Conservation (phyloP, 768 basidiomycete genomes). For the Baorangia bicolor region DNA sequence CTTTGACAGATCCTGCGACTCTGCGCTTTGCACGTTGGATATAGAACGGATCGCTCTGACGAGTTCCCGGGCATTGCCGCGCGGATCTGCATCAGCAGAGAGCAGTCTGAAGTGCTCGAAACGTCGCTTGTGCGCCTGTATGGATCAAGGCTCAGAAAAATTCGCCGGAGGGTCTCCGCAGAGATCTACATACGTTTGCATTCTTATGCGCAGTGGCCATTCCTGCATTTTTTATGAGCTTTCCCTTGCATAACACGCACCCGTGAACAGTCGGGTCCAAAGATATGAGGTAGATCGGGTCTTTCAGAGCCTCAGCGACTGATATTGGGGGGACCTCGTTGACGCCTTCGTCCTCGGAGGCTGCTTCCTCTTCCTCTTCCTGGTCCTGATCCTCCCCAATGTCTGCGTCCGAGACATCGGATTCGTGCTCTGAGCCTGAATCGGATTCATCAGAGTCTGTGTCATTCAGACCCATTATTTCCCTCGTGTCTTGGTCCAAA, state of each 20-base stretch:
- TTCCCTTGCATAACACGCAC: constrained; percentile 72
- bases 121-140: constrained; percentile 64
- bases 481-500: constrained; percentile 61
- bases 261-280: constrained; percentile 52
- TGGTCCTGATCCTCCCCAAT: constrained; percentile 24
- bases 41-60: constrained; percentile 23
- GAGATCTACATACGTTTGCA: constrained; percentile 56
- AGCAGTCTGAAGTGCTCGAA: constrained; percentile 48
- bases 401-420: constrained; percentile 23
- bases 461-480: constrained; percentile 64
- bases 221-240: constrained; percentile 57
- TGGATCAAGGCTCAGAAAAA: neutral
- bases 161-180: neutral
- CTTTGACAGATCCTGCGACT: constrained; percentile 44
- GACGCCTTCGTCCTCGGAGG: constrained; percentile 23
- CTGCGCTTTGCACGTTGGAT: neutral
- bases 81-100: constrained; percentile 39
- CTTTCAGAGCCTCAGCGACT: constrained; percentile 56
- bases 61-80: constrained; percentile 48
- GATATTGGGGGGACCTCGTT: constrained; percentile 46
- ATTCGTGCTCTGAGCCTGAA: constrained; percentile 43
- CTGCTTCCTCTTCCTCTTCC: constrained; percentile 25
- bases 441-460: constrained; percentile 73
- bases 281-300: constrained; percentile 63
- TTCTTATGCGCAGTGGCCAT: constrained; percentile 58